Conservation (phyloP, 192 early-diverging fungal species). For the Podila minutissima region DNA sequence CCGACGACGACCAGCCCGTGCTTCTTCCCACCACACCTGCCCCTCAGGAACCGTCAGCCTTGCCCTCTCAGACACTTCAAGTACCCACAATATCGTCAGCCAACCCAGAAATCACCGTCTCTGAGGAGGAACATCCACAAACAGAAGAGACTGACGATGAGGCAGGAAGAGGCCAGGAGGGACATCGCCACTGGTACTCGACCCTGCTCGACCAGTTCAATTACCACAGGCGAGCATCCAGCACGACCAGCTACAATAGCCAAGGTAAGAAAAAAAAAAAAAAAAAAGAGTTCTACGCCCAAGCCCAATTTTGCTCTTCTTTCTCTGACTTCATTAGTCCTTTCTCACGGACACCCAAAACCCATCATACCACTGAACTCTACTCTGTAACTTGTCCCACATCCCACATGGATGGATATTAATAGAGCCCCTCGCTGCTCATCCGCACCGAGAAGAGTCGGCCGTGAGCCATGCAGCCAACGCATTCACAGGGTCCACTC, state of each 20-base stretch:
- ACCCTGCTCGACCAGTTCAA: conserved; percentile 7
- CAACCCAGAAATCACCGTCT: neutral
- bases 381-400: neutral
- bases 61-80: neutral
- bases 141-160: neutral
- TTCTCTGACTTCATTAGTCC: no score
- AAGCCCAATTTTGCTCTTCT: neutral
- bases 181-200: conserved; percentile 27
- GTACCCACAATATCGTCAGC: neutral
- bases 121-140: neutral
- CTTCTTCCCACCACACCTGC: neutral
- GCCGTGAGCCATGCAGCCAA: conserved; percentile 31
- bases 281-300: no score
- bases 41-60: neutral
- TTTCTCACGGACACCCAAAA: no score
- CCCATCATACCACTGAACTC: neutral
- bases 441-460: conserved; percentile 10
- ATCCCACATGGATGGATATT: neutral
- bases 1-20: neutral
- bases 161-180: neutral
- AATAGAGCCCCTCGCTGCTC: neutral
- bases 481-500: conserved; percentile 15
- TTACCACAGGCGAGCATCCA: neutral
- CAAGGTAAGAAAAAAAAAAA: neutral
- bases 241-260: conserved; percentile 5